Conservation (phyloP, 192 early-diverging fungal genomes). For the Gigaspora rosea region DNA sequence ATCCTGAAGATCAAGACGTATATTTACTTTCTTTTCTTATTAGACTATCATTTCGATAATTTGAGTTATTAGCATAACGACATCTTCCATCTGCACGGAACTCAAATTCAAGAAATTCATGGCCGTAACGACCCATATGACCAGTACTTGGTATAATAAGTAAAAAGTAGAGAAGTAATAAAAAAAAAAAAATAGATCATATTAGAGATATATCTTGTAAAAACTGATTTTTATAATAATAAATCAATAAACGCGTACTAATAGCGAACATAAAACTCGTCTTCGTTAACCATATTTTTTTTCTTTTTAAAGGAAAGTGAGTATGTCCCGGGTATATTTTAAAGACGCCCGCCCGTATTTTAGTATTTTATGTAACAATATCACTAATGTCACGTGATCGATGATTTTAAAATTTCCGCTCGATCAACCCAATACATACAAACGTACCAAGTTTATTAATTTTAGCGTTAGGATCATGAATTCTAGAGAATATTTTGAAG, state of each 20-base stretch:
- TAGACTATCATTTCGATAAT: conserved; percentile 95
- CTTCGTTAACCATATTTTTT: conserved; percentile 40
- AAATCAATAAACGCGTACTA: conserved; percentile 39
- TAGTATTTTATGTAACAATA: no score
- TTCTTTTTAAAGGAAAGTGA: background rate
- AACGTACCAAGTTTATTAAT: no score
- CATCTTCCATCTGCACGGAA: conserved; percentile 83
- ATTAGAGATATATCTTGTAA: no score
- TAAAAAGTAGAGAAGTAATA: no score
- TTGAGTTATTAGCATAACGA: conserved; percentile 97
- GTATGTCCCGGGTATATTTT: no score
- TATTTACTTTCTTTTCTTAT: conserved; percentile 86
- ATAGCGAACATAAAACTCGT: conserved; percentile 53
- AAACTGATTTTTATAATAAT: background rate
- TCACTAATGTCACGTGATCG: no score
- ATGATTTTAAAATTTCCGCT: no score
- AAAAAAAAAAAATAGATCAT: background rate
- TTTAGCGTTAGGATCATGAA: no score
- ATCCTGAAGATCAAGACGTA: background rate
- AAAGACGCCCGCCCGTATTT: no score
- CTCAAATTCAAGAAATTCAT: conserved; percentile 99
- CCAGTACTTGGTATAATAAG: conserved; percentile 61
- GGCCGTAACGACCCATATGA: conserved; percentile 93
- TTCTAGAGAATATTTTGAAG: no score
- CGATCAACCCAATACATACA: no score